Conservation (phyloP, 352 stramenopile genomes). For the Phytopythium mirpurense region DNA sequence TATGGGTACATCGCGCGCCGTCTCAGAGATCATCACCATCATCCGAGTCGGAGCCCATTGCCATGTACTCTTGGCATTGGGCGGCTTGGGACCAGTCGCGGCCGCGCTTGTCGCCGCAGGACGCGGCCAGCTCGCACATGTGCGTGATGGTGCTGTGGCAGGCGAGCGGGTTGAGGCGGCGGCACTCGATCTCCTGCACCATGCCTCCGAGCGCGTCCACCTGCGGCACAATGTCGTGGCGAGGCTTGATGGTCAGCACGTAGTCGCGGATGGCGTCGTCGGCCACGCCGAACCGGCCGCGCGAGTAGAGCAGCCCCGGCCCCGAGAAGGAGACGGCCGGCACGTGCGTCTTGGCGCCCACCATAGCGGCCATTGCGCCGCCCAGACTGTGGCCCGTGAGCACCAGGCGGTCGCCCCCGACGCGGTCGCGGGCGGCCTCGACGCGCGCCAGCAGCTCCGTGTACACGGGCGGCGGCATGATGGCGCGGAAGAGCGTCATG, state of each 20-base stretch:
- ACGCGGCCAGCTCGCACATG: slow-evolving; percentile 78
- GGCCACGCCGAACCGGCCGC: slow-evolving; percentile 66
- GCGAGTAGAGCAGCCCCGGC: slow-evolving; percentile 71
- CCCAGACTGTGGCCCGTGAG: slow-evolving; percentile 82
- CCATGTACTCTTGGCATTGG: slow-evolving; percentile 69
- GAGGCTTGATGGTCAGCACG: slow-evolving; percentile 82
- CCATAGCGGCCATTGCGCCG: slow-evolving; percentile 80
- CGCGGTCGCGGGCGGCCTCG: slow-evolving; percentile 40
- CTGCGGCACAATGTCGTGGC: slow-evolving; percentile 70
- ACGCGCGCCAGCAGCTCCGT: slow-evolving; percentile 66
- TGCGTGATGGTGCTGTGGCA: slow-evolving; percentile 84
- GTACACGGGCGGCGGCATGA: slow-evolving; percentile 83
- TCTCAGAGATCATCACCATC: no score
- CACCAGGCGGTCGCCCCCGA: slow-evolving; percentile 63
- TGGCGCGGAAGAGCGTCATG: slow-evolving; percentile 55
- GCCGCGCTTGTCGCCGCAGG: slow-evolving; percentile 71
- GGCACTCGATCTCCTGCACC: slow-evolving; percentile 88
- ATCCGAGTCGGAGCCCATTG: no score
- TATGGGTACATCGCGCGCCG: slow-evolving; percentile 5
- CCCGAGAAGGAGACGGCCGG: slow-evolving; percentile 81
- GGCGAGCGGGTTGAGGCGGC: slow-evolving; percentile 62
- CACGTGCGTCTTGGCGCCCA: slow-evolving; percentile 78
- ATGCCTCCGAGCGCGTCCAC: slow-evolving; percentile 79
- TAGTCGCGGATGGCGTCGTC: slow-evolving; percentile 78
- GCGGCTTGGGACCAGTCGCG: slow-evolving; percentile 73